Percentiles rank a stretch among this genome's conserved stretches.
These are phyloP conservation scores for Gorgonomyces haynaldii DNA, from an alignment of 192 early-diverging fungal species.

Conservation along the genomic window DNA sequence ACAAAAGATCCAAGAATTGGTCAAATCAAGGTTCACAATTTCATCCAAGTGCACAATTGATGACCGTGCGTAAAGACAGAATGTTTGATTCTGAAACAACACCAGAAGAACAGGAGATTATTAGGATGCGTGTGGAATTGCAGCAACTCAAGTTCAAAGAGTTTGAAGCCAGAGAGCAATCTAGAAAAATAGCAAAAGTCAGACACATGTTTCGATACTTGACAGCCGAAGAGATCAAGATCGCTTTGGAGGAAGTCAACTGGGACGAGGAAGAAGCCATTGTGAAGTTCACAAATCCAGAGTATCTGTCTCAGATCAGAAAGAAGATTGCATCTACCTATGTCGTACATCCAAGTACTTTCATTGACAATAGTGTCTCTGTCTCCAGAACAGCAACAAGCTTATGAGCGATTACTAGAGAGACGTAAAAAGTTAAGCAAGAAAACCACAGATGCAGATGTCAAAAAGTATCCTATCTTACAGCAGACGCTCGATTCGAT, in stretches of 20 bases:
- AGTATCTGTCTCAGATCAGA: constrained; percentile 48
- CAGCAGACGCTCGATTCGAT: constrained; percentile 14
- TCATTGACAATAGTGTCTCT: constrained; percentile 22
- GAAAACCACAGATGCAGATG: constrained; percentile 67
- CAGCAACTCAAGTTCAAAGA: constrained; percentile 80
- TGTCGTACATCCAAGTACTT: not conserved
- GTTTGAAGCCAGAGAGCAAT: constrained; percentile 70
- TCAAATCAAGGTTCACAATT: no score
- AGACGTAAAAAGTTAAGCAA: constrained; percentile 69
- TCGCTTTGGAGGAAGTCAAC: constrained; percentile 63
- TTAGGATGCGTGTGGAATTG: constrained; percentile 78
- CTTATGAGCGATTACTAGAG: constrained; percentile 75
- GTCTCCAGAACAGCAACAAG: constrained; percentile 73
- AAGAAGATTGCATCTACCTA: constrained; percentile 13
- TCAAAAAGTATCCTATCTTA: constrained; percentile 42
- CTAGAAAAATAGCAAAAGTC: constrained; percentile 68
- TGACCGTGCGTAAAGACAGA: constrained; percentile 55
- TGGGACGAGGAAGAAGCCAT: constrained; percentile 78
- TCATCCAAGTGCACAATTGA: no score
- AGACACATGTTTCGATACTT: constrained; percentile 66
- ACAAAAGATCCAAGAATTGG: no score
- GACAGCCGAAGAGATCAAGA: constrained; percentile 71
- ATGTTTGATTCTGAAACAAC: constrained; percentile 84
- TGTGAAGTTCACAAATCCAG: constrained; percentile 64
- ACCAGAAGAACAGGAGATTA: constrained; percentile 78